Evolutionary conservation across 495 filamentous ascomycete species (phyloP).

Genomic region (Xylaria bambusicola): DNA sequence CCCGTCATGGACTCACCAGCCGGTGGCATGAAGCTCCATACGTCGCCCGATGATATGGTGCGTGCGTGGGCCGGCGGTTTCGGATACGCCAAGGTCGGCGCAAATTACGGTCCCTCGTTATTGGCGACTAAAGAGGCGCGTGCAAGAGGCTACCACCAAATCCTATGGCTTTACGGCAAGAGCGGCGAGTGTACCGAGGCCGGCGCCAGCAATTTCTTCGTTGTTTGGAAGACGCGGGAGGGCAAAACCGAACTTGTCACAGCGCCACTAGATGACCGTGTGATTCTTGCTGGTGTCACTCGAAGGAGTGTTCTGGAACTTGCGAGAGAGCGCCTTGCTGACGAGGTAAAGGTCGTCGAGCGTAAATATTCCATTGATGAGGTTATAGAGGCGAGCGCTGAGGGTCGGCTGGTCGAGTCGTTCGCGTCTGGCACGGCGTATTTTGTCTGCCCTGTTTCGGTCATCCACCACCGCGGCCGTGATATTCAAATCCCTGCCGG

Average conservation of each 20-base stretch:
- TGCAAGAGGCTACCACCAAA: slow-evolving; percentile 74
- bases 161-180: slow-evolving; percentile 85
- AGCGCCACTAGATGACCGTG: slow-evolving; percentile 73
- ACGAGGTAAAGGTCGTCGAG: slow-evolving; percentile 75
- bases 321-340: slow-evolving; percentile 60
- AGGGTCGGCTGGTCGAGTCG: slow-evolving; percentile 78
- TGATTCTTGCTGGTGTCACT: slow-evolving; percentile 87
- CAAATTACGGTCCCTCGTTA: slow-evolving; percentile 85
- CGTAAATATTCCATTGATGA: slow-evolving; percentile 78
- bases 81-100: slow-evolving; percentile 86
- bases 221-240: slow-evolving; percentile 72
- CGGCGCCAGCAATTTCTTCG: slow-evolving; percentile 91
- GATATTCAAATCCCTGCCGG: slow-evolving; percentile 68
- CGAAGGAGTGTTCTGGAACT: slow-evolving; percentile 74
- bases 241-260: slow-evolving; percentile 76
- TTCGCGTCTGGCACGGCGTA: slow-evolving; percentile 89
- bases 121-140: slow-evolving; percentile 73
- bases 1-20: slow-evolving; percentile 58
- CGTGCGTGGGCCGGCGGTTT: slow-evolving; percentile 93
- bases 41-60: slow-evolving; percentile 72
- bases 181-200: slow-evolving; percentile 82
- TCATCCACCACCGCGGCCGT: slow-evolving; percentile 70
- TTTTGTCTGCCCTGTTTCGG: slow-evolving; percentile 75
- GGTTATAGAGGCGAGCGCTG: slow-evolving; percentile 67
- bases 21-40: slow-evolving; percentile 74